Evolutionary conservation across 225 moss, liverwort and hornwort species (phyloP).

Genomic region (Marchantia paleacea): DNA sequence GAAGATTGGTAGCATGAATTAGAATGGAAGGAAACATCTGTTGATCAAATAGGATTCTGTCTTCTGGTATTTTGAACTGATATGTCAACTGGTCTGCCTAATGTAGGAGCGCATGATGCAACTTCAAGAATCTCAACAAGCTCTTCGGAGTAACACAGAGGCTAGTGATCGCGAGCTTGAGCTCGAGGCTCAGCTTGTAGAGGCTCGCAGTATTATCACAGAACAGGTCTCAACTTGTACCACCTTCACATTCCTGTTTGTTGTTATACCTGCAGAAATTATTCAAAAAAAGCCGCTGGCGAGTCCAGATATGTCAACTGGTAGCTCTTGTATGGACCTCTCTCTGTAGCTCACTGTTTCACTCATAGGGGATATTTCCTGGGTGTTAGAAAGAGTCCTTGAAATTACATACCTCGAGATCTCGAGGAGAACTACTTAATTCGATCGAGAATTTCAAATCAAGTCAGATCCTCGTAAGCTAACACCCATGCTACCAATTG

Average conservation of each 20-base stretch:
- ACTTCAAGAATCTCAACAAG: slow-evolving; percentile 74
- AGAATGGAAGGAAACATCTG: no score
- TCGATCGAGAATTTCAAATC: no score
- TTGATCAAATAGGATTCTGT: background rate
- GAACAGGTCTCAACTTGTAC: slow-evolving; percentile 56
- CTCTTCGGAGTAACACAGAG: slow-evolving; percentile 41
- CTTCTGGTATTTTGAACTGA: background rate
- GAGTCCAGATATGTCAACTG: no score
- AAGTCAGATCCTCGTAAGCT: background rate
- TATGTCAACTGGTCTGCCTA: background rate
- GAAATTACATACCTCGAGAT: no score
- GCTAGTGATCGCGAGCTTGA: slow-evolving; percentile 74
- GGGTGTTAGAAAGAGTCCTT: no score
- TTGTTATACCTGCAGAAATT: background rate
- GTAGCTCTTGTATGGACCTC: no score
- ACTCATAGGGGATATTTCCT: no score
- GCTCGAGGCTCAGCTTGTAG: slow-evolving; percentile 81
- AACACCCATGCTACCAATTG: background rate
- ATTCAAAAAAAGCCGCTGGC: no score
- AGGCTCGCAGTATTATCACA: slow-evolving; percentile 70
- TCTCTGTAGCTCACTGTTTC: no score
- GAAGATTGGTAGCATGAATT: no score
- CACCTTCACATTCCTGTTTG: background rate
- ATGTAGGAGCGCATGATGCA: slow-evolving; percentile 86
- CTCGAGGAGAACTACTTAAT: no score